Evolutionary conservation across 192 early-diverging fungal genomes (phyloP).

Genomic region (Mortierella alpina): DNA sequence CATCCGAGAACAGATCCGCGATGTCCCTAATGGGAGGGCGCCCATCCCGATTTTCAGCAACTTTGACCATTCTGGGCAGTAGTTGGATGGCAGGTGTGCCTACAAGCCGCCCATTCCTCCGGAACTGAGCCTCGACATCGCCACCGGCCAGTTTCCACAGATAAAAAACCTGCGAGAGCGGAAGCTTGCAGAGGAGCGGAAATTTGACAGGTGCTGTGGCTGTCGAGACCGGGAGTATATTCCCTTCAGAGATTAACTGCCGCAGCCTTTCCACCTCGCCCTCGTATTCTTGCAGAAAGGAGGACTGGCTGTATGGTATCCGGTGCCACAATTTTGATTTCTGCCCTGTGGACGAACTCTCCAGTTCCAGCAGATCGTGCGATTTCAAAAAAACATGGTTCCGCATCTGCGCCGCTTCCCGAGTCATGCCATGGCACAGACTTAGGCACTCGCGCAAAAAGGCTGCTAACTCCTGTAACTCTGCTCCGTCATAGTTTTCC

Average conservation of each 20-base stretch:
- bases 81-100: constrained; percentile 66
- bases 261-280: constrained; percentile 45
- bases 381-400: constrained; percentile 31
- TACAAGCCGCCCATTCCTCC: constrained; percentile 56
- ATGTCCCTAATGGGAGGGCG: constrained; percentile 36
- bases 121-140: constrained; percentile 67
- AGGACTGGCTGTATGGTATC: constrained; percentile 59
- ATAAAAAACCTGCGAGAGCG: constrained; percentile 66
- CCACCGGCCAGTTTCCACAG: constrained; percentile 76
- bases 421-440: constrained; percentile 1
- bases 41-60: constrained; percentile 55
- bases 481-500: neutral
- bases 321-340: constrained; percentile 23
- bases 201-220: neutral
- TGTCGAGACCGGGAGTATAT: neutral
- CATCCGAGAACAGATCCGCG: constrained; percentile 65
- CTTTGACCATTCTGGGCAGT: constrained; percentile 58
- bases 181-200: constrained; percentile 52
- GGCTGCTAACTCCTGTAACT: constrained; percentile 2
- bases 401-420: constrained; percentile 26
- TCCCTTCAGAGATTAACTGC: constrained; percentile 11
- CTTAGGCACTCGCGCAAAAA: constrained; percentile 32
- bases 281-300: constrained; percentile 49
- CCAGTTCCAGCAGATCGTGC: neutral
- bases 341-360: neutral